Conservation (phyloP, 1,139 yeast species). For the Yamadazyma membranifaciens region DNA sequence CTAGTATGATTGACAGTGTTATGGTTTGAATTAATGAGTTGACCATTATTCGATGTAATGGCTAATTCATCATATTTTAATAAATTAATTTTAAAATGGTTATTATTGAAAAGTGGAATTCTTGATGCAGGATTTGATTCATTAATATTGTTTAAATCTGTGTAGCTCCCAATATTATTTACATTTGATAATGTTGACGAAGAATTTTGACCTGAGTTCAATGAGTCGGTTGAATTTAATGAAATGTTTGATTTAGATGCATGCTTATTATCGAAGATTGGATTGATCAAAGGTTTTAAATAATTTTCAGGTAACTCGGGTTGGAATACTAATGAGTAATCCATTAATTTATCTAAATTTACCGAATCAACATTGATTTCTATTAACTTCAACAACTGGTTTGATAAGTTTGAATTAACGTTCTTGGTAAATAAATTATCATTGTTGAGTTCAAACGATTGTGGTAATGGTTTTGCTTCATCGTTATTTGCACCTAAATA, state of each 20-base stretch:
- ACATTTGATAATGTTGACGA: neutral
- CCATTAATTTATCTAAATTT: slow-evolving; percentile 40
- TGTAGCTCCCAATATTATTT: slow-evolving; percentile 4
- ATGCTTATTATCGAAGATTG: slow-evolving; percentile 5
- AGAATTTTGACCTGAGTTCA: slow-evolving; percentile 12
- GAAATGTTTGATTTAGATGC: slow-evolving; percentile 25
- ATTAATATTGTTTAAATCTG: slow-evolving; percentile 3
- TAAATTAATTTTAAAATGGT: slow-evolving; percentile 35
- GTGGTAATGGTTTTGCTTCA: slow-evolving; percentile 26
- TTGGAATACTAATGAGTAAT: slow-evolving; percentile 35
- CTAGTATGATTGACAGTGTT: neutral
- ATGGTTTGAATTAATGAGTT: neutral
- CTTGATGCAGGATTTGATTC: slow-evolving; percentile 18
- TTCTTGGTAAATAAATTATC: slow-evolving; percentile 4
- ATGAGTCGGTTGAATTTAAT: slow-evolving; percentile 28
- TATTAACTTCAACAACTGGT: slow-evolving; percentile 31
- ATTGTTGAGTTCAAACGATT: slow-evolving; percentile 11
- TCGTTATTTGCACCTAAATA: slow-evolving; percentile 40
- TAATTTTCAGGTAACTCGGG: slow-evolving; percentile 44
- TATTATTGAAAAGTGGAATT: slow-evolving; percentile 40
- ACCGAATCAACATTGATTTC: slow-evolving; percentile 42
- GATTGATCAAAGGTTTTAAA: slow-evolving; percentile 17
- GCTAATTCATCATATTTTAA: slow-evolving; percentile 37
- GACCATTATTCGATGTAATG: neutral
- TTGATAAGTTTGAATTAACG: slow-evolving; percentile 16